Evolutionary conservation across 2,329 filamentous ascomycete species (phyloP).

Genomic region (Neonectria magnoliae): DNA sequence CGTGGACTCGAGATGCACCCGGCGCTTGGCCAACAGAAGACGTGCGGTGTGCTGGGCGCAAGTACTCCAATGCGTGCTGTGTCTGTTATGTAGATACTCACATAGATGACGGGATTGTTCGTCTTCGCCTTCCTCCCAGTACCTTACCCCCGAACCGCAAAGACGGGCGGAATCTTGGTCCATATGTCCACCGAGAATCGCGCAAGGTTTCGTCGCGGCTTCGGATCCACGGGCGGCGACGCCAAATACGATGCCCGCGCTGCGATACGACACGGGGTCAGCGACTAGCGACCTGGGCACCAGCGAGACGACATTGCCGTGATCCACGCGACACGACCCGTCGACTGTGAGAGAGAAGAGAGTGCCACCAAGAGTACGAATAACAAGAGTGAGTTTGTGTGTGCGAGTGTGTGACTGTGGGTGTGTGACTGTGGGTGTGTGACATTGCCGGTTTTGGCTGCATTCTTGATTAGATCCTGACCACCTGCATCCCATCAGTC

Average conservation of each 20-base stretch:
- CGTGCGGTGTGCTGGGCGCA: not conserved
- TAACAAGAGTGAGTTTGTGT: not conserved
- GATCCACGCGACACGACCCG: slow-evolving; percentile 15
- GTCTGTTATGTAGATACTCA: no score
- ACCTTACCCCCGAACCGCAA: no score
- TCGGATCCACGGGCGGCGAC: not conserved
- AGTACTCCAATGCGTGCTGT: not conserved
- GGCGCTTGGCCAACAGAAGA: not conserved
- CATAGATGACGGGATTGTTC: not conserved
- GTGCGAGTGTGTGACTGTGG: not conserved
- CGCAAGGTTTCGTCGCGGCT: not conserved
- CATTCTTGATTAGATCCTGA: slow-evolving; percentile 1
- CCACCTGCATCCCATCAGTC: slow-evolving; percentile 9
- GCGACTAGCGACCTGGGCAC: slow-evolving; percentile 15
- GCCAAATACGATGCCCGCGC: not conserved
- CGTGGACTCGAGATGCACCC: not conserved
- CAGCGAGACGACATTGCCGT: slow-evolving; percentile 2
- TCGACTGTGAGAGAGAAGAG: slow-evolving; percentile 7
- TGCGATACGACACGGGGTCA: slow-evolving; percentile 16
- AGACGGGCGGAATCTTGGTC: not conserved
- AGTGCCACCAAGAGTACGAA: not conserved
- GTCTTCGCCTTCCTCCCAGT: not conserved
- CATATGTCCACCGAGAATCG: not conserved
- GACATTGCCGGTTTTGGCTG: slow-evolving; percentile 16
- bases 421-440: slow-evolving; percentile 4